Base-by-base conservation (phyloP, 1,139 yeast genomes). In the Saccharomyces hybrid region DNA sequence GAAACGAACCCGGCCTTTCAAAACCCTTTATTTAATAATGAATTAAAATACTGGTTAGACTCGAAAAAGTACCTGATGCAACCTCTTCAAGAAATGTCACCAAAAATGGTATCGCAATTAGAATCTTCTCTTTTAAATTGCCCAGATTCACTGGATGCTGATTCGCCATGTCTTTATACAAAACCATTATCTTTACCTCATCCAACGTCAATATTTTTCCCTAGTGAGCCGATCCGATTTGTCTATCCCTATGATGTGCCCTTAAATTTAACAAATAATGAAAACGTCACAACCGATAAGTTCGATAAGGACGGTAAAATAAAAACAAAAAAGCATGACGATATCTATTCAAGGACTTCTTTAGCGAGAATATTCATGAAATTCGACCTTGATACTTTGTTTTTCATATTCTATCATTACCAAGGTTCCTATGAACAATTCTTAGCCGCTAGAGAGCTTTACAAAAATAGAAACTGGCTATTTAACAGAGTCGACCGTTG, bases 61-160 rank as follows among this genome's bases (percentile, higher is more conserved):
- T 59, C 71, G 2, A 68, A 67, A 53, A 63, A 60, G 49, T 60
- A 61, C 7, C 50, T 68, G 26, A 50, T 66, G 48, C 71, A 67
- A 53, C 71, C 71, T 13, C 56, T 61, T 50, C 58, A 59, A n/a
- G 63, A 61, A 31, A 65, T 69, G 68, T 62, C 70, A 31, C 59
- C 60, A n/a, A 57, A 56, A 26, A 64, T 66, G 64, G 57, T 62
- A 28, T 56, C 67, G 41, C 69, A 68, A 61, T 74, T 91, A 61
- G 96, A 90, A 68, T 78, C 73, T 2, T 90, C 97, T 1, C 77
- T 88, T 58, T 75, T 88, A 63, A 86, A 88, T 65, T 89, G 97
- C 69, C 99, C 99, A 0, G 98, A 93, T 70, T 88, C 97, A 1
- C 79, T 84, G 58, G 95, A 91, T 68, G 86, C 96, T 1, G 97